Conservation (phyloP, 768 basidiomycete genomes). For the Mycena haematopus region DNA sequence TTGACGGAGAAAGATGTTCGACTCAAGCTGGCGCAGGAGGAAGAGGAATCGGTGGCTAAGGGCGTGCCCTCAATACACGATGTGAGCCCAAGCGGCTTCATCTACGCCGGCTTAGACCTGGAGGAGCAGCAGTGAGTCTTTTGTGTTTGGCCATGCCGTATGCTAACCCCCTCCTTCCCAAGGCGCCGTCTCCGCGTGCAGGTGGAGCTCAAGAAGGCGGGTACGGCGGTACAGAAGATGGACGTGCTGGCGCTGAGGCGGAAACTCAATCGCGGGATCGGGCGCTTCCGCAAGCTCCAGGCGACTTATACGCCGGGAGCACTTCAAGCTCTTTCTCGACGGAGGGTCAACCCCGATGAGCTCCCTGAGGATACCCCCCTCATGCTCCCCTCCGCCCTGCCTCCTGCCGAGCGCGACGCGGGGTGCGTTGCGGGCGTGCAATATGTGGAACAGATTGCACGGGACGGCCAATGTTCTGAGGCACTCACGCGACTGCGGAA, state of each 20-base stretch:
- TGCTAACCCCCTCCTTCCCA: too few relatives aligned
- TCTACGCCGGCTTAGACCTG: slow-evolving; percentile 7
- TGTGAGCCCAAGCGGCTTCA: slow-evolving; percentile 24
- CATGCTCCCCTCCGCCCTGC: background rate
- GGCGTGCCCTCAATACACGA: slow-evolving; percentile 23
- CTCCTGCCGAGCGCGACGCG: background rate
- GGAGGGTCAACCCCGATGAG: background rate
- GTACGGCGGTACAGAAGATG: background rate
- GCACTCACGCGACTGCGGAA: background rate
- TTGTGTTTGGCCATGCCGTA: background rate
- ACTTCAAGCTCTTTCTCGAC: background rate
- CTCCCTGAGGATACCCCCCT: background rate
- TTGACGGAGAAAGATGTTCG: slow-evolving; percentile 20
- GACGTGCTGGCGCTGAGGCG: background rate
- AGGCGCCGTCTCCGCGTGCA: background rate
- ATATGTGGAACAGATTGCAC: background rate
- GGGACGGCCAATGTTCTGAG: background rate
- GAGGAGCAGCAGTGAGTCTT: slow-evolving; percentile 35
- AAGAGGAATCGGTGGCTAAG: slow-evolving; percentile 15
- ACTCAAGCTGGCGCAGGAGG: slow-evolving; percentile 7
- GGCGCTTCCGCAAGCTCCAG: background rate
- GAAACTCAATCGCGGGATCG: background rate
- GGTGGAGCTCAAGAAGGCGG: slow-evolving; percentile 5
- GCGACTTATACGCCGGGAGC: background rate
- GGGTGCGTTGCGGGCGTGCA: background rate